Evolutionary conservation across 2,329 filamentous ascomycete genomes (phyloP), one percentile per base, ranked within the genome.

Genomic region (Septoria petroselini): DNA sequence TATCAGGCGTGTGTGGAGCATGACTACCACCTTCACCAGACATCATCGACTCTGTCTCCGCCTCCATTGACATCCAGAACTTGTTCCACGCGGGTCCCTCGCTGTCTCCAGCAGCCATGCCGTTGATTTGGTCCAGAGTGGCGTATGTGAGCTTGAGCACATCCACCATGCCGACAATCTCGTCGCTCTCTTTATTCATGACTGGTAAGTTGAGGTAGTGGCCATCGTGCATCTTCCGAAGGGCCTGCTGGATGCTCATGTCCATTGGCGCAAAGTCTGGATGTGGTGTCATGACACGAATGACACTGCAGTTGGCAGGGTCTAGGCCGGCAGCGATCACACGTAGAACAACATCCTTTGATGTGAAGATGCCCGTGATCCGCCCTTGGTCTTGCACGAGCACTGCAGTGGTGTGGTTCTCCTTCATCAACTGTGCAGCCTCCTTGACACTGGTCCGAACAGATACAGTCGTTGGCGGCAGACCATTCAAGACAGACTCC

Each of bases 31-130:
- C 88, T 50, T 94, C 89, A 53, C 91, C 93, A 52, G 93, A 98
- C 70, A 97, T 84, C 79, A 95, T 86, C 2, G 93, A 98, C 71
- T 97, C 93, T 11, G 91, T 91, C 69, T 95, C 91, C 62, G 95
- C 83, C 69, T 97, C 83, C 62, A 98, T 84, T 1, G 93, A 97
- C 59, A 97, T 78, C 93, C 93, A 98, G 75, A 98, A 98, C 72
- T 97, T 98, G 76, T 96, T 97, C 93, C 93, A 98, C 5, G 93
- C 93, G 4, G 93, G 93, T 0, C 93, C 93, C 72, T 98, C 93
- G 62, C 83, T 89, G 66, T 95, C 91, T 34, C 82, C 81, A 45
- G 84, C 90, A 33, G 81, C 84, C 85, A 98, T 97, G 52, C 88
- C 90, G 75, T 97, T 97, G 66, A 85, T 84, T 78, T 85, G 91